Evolutionary conservation across 345 rosid species (phyloP), one percentile per base, ranked within the genome.

Genomic region (Acer negundo): DNA sequence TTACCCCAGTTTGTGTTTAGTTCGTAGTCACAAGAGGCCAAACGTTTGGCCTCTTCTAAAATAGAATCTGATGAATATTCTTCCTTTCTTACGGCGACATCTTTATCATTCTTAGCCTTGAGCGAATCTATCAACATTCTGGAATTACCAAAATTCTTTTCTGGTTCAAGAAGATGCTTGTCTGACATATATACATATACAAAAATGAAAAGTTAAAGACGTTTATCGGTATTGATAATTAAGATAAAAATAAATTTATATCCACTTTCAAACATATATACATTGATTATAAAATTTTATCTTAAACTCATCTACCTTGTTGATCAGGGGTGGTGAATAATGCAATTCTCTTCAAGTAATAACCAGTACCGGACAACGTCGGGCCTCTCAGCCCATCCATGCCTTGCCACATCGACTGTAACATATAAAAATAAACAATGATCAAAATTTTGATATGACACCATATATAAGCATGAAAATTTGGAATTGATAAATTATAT

Each of bases 311-410:
- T 31, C 35, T 31, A 49, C 42, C 61, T 69, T 49, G 42, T 49
- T 49, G 22, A 24, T 24, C 26, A 20, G 73, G 61, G 28, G 7
- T 24, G 17, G 40, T 59, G n/a, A 10, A 72, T 15, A 72, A 35
- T 40, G 75, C 28, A 42, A 38, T 9, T 23, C 75, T 72, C 67
- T 40, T 72, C 4, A 72, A 38, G 6, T 72, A 72, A 72, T 16
- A 59, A 55, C 75, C 53, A 61, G 75, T 72, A 7, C 67, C 75
- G 0, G 67, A 72, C 67, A 72, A 31, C 7, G 59, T 1, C 3
- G 75, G 67, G 15, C 67, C 75, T 42, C n/a, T 72, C 12, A 72
- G 51, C 67, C 75, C 75, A 42, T 59, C 67, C 75, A 73, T 22
- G 1, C 75, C 75, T 59, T 59, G 67, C 42, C 53, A 73, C 3